Conservation (phyloP, 1,284 basidiomycete species). For the Leccinum cinnamomeum region DNA sequence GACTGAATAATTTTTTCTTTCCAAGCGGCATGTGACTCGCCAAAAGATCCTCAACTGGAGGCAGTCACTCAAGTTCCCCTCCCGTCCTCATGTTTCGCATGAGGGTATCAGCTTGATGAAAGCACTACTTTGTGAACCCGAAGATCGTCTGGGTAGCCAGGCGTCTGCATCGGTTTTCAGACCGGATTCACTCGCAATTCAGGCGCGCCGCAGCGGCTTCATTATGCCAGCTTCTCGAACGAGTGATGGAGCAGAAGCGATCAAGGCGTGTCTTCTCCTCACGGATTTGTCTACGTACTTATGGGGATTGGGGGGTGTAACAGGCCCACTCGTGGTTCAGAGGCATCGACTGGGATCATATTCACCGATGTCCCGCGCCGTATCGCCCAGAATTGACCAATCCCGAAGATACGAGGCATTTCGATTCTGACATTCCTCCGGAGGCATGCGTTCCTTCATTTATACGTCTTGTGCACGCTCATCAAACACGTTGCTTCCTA, state of each 20-base stretch:
- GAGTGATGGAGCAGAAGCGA: conserved; percentile 82
- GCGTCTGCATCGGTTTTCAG: conserved; percentile 64
- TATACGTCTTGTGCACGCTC: conserved; percentile 22
- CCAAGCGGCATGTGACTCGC: conserved; percentile 82
- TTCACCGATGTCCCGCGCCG: conserved; percentile 79
- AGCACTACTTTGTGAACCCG: conserved; percentile 88
- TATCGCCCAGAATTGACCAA: conserved; percentile 81
- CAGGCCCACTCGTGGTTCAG: conserved; percentile 86
- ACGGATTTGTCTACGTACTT: conserved; percentile 22
- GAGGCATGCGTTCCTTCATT: conserved; percentile 60
- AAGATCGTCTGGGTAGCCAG: conserved; percentile 87
- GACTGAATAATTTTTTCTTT: conserved; percentile 10
- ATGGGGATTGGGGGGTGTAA: conserved; percentile 20
- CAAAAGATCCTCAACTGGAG: conserved; percentile 95
- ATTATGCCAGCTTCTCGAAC: conserved; percentile 50
- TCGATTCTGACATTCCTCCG: conserved; percentile 89
- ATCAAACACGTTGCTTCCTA: conserved; percentile 43
- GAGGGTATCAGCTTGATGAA: conserved; percentile 88
- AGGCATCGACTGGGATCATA: conserved; percentile 82
- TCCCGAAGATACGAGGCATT: conserved; percentile 86
- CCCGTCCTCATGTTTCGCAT: conserved; percentile 78
- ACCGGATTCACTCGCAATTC: conserved; percentile 75
- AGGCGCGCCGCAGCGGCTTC: conserved; percentile 75
- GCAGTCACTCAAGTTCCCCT: conserved; percentile 83
- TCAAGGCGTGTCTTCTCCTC: conserved; percentile 62